Conservation (phyloP, 2,329 filamentous ascomycete species). For the Diplodia scrobiculata region DNA sequence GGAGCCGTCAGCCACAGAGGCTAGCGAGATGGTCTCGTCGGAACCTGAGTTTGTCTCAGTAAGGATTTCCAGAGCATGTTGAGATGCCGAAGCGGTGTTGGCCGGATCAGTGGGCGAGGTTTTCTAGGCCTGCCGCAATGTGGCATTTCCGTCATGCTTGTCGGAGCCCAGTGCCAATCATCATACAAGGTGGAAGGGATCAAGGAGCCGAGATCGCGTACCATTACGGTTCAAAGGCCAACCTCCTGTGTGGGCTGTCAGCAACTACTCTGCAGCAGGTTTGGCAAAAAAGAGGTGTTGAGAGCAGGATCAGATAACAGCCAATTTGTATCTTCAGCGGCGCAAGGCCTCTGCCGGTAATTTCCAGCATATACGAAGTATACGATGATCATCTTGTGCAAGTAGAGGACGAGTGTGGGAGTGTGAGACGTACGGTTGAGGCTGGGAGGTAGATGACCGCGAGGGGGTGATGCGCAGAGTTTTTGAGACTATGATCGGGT, state of each 20-base stretch:
- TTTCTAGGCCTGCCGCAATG: slow-evolving; percentile 99
- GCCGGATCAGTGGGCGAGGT: slow-evolving; percentile 90
- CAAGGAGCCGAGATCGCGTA: slow-evolving; percentile 32
- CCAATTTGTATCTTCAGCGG: slow-evolving; percentile 46
- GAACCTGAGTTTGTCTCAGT: slow-evolving; percentile 3
- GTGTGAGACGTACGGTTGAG: slow-evolving; percentile 31
- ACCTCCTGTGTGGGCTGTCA: slow-evolving; percentile 8
- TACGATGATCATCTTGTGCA: slow-evolving; percentile 42
- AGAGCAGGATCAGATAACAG: slow-evolving; percentile 45
- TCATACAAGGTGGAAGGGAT: slow-evolving; percentile 57
- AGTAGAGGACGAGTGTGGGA: slow-evolving; percentile 32
- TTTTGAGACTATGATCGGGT: background rate
- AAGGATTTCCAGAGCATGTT: background rate
- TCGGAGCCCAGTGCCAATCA: slow-evolving; percentile 99
- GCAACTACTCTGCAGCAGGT: background rate
- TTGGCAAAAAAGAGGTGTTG: background rate
- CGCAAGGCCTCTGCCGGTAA: slow-evolving; percentile 48
- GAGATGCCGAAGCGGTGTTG: background rate
- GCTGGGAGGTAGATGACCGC: background rate
- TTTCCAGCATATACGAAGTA: slow-evolving; percentile 49
- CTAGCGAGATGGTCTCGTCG: background rate
- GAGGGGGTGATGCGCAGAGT: background rate
- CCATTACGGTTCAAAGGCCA: slow-evolving; percentile 34
- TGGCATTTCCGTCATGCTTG: slow-evolving; percentile 77
- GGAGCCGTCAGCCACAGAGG: background rate